Base-by-base conservation (phyloP, 1,284 basidiomycete species). In the Coniophora puteana region DNA sequence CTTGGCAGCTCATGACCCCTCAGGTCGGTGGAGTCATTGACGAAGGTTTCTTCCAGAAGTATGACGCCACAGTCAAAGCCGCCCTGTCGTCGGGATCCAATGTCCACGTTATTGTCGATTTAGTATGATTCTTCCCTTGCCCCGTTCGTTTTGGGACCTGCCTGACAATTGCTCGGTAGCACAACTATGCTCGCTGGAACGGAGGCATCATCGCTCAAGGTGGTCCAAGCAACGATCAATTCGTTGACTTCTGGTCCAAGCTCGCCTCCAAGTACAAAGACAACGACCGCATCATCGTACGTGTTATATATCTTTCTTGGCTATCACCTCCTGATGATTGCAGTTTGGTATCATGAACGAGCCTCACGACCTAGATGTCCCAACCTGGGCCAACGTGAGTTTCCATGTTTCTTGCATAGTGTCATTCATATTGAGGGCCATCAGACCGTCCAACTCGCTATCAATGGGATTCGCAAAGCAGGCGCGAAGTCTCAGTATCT, bases 121-220 rank as follows among this genome's bases (percentile, higher is more conserved):
- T 74, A 14, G 58, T 61, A 38, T 18, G 55, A 45, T 18, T n/a
- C n/a, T n/a, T 22, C 4, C 5, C 24, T 7, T 13, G 8, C 41
- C 10, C 20, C 21, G 35, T 21, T 23, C 17, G n/a, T 8, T 40
- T 44, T 11, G 26, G 36, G 24, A 16, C 13, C 30, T 16, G 21
- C 6, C 22, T 18, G 14, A 29, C 18, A 18, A n/a, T n/a, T 35
- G n/a, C 13, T 31, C 20, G 8, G 17, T 25, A 54, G 65, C 73
- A 75, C 58, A 74, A 75, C 61, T 76, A 75, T 45, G 74, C 72
- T 14, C 63, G 74, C 29, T 74, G 69, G 70, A 71, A 75, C 43
- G 67, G 66, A 17, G 57, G 51, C 23, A 69, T 79, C 45, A 69
- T 79, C 32, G 68, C 66, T 6, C 71, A 76, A 48, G 77, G 74